Percentiles rank a stretch among this genome's conserved stretches.
phyloP scores from a whole-genome alignment of 2,329 filamentous ascomycete genomes.

The Monilinia aucupariae region DNA sequence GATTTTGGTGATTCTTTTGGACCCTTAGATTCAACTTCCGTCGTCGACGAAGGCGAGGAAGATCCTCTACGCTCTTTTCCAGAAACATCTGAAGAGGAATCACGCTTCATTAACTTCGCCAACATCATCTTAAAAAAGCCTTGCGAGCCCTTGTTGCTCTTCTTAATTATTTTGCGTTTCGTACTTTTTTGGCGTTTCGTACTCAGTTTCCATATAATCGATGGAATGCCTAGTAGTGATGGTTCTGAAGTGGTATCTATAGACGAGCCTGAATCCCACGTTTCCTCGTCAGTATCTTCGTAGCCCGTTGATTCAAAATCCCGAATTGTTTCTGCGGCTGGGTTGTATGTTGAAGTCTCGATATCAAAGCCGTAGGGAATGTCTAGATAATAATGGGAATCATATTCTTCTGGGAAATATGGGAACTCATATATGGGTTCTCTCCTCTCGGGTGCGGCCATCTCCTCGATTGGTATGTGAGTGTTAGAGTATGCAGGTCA shows the following conservation, averaged over 20 bases:
- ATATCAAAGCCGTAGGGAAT: neutral
- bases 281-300: constrained; percentile 1
- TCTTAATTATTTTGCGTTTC: neutral
- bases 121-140: constrained; percentile 15
- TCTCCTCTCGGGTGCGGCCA: neutral
- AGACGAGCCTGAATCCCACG: neutral
- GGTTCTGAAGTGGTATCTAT: neutral
- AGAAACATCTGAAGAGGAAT: neutral
- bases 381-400: constrained; percentile 14
- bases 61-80: neutral
- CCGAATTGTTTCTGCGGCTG: neutral
- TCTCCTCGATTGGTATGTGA: neutral
- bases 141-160: neutral
- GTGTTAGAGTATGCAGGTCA: neutral
- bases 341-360: constrained; percentile 11
- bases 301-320: neutral
- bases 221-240: neutral
- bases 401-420: constrained; percentile 1
- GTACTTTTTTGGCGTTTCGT: neutral
- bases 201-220: neutral
- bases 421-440: constrained; percentile 4
- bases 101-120: neutral
- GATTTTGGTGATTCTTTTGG: neutral
- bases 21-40: neutral
- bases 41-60: neutral